These are phyloP conservation scores for Metarhizium sp. DNA, from an alignment of 2,329 filamentous ascomycete genomes.

Conservation along the genomic window DNA sequence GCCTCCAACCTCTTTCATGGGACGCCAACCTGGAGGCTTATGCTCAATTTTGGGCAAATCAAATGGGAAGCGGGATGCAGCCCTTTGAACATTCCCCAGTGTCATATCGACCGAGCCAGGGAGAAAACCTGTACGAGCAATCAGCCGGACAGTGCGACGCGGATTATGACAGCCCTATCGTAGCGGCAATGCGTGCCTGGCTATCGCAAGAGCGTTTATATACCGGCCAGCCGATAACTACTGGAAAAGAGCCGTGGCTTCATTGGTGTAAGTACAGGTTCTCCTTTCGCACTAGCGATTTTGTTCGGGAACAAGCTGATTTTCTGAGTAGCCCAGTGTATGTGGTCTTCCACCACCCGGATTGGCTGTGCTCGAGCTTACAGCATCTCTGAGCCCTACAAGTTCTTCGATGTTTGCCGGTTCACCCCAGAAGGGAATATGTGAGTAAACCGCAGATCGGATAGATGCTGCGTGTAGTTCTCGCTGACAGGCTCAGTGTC, in stretches of 20 bases:
- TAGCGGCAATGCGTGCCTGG: constrained; percentile 21
- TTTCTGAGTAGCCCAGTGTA: constrained; percentile 21
- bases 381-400: constrained; percentile 21
- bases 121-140: constrained; percentile 24
- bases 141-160: constrained; percentile 19
- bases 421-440: constrained; percentile 25
- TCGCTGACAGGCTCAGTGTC: constrained; percentile 10
- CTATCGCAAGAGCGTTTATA: constrained; percentile 21
- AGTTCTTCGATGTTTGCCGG: constrained; percentile 24
- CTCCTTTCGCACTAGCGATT: not conserved
- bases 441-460: constrained; percentile 14
- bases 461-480: too few species aligned
- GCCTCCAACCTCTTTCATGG: constrained; percentile 19
- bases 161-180: constrained; percentile 19
- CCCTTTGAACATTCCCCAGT: constrained; percentile 22
- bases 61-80: constrained; percentile 20
- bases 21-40: constrained; percentile 20
- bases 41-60: constrained; percentile 24
- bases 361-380: constrained; percentile 25
- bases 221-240: constrained; percentile 19
- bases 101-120: constrained; percentile 21
- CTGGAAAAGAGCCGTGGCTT: constrained; percentile 24
- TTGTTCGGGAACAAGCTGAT: not conserved
- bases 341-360: constrained; percentile 24
- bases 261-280: constrained; percentile 25